Evolutionary conservation across 2,329 filamentous ascomycete species (phyloP).

Genomic region (Plenodomus lindquistii): DNA sequence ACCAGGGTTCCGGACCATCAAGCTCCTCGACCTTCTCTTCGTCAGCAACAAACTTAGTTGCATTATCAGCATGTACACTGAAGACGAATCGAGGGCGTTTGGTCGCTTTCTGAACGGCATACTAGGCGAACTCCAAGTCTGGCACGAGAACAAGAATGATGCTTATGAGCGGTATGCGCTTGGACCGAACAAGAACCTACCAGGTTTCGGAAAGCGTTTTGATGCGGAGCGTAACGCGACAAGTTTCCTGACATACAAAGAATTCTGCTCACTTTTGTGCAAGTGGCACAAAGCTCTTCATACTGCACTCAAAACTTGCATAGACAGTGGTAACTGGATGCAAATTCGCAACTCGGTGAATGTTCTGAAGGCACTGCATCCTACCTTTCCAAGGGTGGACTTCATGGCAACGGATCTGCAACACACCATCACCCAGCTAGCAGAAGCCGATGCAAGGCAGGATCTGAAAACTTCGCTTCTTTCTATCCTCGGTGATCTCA

Average conservation of each 20-base stretch:
- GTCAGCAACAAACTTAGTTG: conserved; percentile 77
- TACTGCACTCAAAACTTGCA: conserved; percentile 76
- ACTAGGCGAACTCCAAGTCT: conserved; percentile 76
- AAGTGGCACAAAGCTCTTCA: conserved; percentile 88
- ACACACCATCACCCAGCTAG: conserved; percentile 64
- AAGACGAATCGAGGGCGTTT: conserved; percentile 90
- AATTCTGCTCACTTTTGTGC: conserved; percentile 82
- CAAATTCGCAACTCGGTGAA: conserved; percentile 96
- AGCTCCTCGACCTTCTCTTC: conserved; percentile 83
- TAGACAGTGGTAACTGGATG: conserved; percentile 89
- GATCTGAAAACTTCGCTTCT: conserved; percentile 75
- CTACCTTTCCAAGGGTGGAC: conserved; percentile 85
- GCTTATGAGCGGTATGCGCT: conserved; percentile 81
- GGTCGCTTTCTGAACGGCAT: conserved; percentile 86
- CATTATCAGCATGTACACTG: conserved; percentile 86
- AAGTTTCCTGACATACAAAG: conserved; percentile 77
- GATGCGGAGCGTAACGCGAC: conserved; percentile 71
- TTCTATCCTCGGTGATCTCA: conserved; percentile 71
- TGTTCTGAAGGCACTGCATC: conserved; percentile 77
- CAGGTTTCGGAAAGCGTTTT: conserved; percentile 78
- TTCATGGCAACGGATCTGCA: conserved; percentile 77
- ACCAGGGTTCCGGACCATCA: conserved; percentile 83
- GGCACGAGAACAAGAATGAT: conserved; percentile 76
- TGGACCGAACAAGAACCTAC: conserved; percentile 65
- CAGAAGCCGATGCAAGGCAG: conserved; percentile 64